Base-by-base conservation (phyloP, 169 alveolate genomes). In the Plasmodium inui region DNA sequence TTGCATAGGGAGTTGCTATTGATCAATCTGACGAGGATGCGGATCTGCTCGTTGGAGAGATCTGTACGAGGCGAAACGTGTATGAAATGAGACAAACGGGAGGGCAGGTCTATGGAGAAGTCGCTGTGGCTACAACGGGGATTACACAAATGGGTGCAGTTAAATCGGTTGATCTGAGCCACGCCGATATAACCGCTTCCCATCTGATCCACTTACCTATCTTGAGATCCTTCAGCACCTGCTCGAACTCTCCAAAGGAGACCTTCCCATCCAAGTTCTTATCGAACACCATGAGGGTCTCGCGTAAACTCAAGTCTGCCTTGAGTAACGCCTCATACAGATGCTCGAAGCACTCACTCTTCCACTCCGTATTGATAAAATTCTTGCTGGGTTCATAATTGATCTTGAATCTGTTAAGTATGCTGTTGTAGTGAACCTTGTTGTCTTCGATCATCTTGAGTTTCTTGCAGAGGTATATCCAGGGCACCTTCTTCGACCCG, bases 241-340 rank as follows among this genome's bases (percentile, higher is more conserved):
- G 98, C 72, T 97, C 97, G 82, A 97, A 94, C 72, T 97, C 98
- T 3, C 97, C 39, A 92, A 95, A 96, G 8, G 98, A 96, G 17
- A 97, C 98, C 12, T 96, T 94, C 6, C 98, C 98, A 86, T 97
- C 98, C 41, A 96, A 92, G 82, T 97, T 97, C 50, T 98, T 91
- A 85, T 97, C 98, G 70, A 97, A 96, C 17, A 97, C 95, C 97
- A 97, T 94, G 57, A 96, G 93, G 17, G 97, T 95, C 92, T 97
- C 98, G 89, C 95, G 93, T 67, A 97, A 78, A 78, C 97, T 96
- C 32, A 97, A 83, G 74, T 97, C 98, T 0, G 97, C 96, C 81
- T 95, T 96, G 44, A 97, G 82, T 92, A 97, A 95, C n/a, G 98
- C 94, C 88, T 97, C 98, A 80, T 95, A 96, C 71, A 97, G 19